phyloP scores from a whole-genome alignment of 148 eudicot species.

The Talinum fruticosum region DNA sequence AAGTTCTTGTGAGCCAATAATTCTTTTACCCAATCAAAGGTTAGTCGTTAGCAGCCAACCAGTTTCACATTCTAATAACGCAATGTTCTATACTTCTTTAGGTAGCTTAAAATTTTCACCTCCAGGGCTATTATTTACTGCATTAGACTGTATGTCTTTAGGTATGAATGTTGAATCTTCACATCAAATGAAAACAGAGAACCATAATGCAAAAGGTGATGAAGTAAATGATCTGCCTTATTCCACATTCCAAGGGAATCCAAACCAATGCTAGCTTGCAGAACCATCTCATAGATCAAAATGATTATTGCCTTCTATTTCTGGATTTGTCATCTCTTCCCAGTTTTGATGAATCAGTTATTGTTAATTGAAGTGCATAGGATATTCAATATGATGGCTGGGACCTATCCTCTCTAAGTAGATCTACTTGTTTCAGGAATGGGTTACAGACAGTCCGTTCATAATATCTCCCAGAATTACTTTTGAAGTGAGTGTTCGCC shows the following conservation, averaged over 20 bases:
- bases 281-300: neutral
- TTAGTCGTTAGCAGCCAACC: no score
- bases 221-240: neutral
- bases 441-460: constrained; percentile 96
- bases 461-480: constrained; percentile 96
- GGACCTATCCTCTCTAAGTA: neutral
- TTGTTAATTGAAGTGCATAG: no score
- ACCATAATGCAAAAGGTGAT: neutral
- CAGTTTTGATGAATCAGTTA: neutral
- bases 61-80: no score
- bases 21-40: no score
- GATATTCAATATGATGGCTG: neutral
- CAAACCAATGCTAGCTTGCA: neutral
- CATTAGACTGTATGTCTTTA: no score
- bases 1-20: no score
- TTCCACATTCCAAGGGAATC: neutral
- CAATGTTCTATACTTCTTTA: no score
- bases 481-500: constrained; percentile 97
- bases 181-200: neutral
- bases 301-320: neutral
- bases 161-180: no score
- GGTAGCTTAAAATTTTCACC: no score
- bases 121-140: no score
- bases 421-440: constrained; percentile 63
- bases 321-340: neutral